A percentile compares a stretch with the other conserved stretches of the same genome.
phyloP scores from a whole-genome alignment of 2,329 filamentous ascomycete species.

The Penicillium polonicum region DNA sequence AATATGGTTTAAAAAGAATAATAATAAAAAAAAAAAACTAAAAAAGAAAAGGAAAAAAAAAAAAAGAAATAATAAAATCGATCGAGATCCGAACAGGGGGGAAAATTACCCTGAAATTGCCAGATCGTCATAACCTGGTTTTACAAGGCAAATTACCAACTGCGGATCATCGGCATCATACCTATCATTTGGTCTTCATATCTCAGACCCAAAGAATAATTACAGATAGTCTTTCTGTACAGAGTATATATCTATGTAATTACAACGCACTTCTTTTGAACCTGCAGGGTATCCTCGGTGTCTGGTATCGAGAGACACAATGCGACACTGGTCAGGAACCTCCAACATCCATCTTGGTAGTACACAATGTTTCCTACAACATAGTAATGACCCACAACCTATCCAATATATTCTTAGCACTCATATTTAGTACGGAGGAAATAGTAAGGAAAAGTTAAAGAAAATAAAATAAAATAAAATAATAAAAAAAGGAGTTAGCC shows the following conservation, averaged over 20 bases:
- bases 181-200: constrained; percentile 6
- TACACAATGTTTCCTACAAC: background rate
- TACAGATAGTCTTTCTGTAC: background rate
- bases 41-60: background rate
- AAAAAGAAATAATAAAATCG: constrained; percentile 1
- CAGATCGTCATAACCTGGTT: constrained; percentile 20
- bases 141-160: constrained; percentile 25
- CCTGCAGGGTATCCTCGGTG: background rate
- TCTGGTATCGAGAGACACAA: background rate
- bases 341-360: background rate
- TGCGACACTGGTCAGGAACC: constrained; percentile 17
- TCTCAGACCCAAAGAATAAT: background rate
- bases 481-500: background rate
- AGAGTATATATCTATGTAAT: background rate
- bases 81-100: constrained; percentile 11
- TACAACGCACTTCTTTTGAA: background rate
- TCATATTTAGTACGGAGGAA: background rate
- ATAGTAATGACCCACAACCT: background rate
- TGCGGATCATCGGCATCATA: constrained; percentile 24
- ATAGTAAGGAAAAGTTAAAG: background rate
- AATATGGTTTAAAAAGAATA: background rate
- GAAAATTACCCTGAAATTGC: constrained; percentile 12
- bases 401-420: background rate
- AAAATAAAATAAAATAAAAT: background rate
- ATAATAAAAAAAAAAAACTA: background rate